A percentile compares a stretch with the other conserved stretches of the same genome.
Evolutionary conservation across 345 rosid genomes (phyloP).

Genomic region (Pistacia vera): DNA sequence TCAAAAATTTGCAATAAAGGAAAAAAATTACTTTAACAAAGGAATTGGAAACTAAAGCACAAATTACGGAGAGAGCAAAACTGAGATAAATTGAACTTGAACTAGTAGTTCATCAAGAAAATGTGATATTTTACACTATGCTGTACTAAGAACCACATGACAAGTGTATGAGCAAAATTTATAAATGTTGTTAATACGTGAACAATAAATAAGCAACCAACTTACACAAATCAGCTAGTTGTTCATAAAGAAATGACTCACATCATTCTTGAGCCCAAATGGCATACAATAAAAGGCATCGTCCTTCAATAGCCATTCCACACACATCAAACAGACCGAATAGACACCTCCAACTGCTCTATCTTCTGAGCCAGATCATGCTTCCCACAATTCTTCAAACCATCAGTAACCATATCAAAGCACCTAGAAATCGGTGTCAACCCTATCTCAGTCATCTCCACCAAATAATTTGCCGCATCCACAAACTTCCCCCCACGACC

Average conservation of each 20-base stretch:
- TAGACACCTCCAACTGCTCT: conserved; percentile 75
- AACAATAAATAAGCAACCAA: not conserved
- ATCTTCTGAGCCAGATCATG: conserved; percentile 84
- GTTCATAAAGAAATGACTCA: not conserved
- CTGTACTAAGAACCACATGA: not conserved
- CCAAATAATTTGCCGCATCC: conserved; percentile 81
- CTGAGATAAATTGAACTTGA: conserved; percentile 9
- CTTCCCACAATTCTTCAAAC: conserved; percentile 82
- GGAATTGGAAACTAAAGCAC: not conserved
- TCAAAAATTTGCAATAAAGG: not conserved
- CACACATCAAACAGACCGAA: conserved; percentile 43
- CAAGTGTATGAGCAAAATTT: not conserved
- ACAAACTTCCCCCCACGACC: conserved; percentile 85
- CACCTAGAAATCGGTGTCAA: conserved; percentile 79
- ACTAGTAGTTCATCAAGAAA: not conserved
- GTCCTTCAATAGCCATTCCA: not conserved
- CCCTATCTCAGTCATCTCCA: conserved; percentile 92
- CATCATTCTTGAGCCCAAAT: not conserved
- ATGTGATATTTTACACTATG: not conserved
- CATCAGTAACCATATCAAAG: conserved; percentile 91
- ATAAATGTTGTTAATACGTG: not conserved
- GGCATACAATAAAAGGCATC: not conserved
- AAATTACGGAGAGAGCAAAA: not conserved
- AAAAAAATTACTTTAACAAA: not conserved
- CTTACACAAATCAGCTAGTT: not conserved